Evolutionary conservation across 129 eudicot species (phyloP).

Genomic region (Chrysanthemum lavandulifolium): DNA sequence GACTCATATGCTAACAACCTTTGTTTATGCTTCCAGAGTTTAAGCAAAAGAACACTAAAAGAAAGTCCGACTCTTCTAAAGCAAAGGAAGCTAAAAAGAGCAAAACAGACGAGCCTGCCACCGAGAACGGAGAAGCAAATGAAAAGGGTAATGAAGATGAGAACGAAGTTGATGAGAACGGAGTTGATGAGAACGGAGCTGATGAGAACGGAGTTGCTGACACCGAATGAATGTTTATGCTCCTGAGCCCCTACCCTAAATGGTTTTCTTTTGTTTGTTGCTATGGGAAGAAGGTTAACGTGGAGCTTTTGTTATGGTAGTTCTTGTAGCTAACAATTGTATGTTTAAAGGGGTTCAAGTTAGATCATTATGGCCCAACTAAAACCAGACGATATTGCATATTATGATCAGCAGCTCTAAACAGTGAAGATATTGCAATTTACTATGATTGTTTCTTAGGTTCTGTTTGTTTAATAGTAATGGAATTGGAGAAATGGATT

Average conservation of each 20-base stretch:
- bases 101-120: conserved; percentile 53
- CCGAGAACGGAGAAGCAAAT: conserved; percentile 36
- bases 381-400: conserved; percentile 14
- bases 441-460: too few relatives aligned
- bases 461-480: too few relatives aligned
- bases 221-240: conserved; percentile 21
- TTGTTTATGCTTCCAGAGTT: conserved; percentile 44
- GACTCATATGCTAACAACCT: conserved; percentile 1
- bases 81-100: conserved; percentile 63
- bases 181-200: not conserved
- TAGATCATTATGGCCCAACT: not conserved
- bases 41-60: conserved; percentile 58
- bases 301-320: conserved; percentile 1
- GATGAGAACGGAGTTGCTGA: conserved; percentile 20
- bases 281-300: conserved; percentile 12
- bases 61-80: conserved; percentile 60
- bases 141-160: conserved; percentile 22
- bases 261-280: conserved; percentile 12
- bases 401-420: conserved; percentile 8
- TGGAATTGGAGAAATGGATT: too few relatives aligned
- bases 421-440: not conserved
- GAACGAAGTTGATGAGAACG: conserved; percentile 9
- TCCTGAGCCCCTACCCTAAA: not conserved
- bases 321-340: conserved; percentile 12
- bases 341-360: not conserved